These are phyloP conservation scores for Camellia granthamiana DNA, from an alignment of 148 eudicot genomes.

Conservation along the genomic window DNA sequence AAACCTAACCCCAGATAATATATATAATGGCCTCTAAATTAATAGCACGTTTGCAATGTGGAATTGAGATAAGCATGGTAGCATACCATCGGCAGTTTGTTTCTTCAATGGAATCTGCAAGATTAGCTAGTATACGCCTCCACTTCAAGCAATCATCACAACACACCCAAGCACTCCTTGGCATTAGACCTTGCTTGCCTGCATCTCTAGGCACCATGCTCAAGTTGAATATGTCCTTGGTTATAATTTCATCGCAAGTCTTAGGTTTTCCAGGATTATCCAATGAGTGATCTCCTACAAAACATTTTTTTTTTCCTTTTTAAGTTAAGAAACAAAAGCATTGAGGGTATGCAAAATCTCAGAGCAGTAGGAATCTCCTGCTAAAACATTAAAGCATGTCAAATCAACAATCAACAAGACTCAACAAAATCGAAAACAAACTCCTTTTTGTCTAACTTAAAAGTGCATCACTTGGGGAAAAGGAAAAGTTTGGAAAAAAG, in stretches of 20 bases:
- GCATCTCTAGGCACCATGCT: constrained; percentile 26
- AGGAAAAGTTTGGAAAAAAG: constrained; percentile 1
- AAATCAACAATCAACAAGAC: constrained; percentile 1
- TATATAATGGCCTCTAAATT: not conserved
- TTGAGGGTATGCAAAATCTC: no score
- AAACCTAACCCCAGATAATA: not conserved
- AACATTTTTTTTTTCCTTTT: not conserved
- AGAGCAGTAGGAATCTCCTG: no score
- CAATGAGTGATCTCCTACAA: constrained; percentile 35
- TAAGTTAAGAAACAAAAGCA: no score
- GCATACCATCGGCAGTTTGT: constrained; percentile 74
- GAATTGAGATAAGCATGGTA: constrained; percentile 11
- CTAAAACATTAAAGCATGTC: not conserved
- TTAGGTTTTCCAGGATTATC: constrained; percentile 29
- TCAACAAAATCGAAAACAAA: not conserved
- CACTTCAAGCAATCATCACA: constrained; percentile 93
- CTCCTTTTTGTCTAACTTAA: not conserved
- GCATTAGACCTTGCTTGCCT: constrained; percentile 31
- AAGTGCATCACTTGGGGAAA: not conserved
- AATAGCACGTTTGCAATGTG: not conserved
- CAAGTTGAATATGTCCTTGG: constrained; percentile 23
- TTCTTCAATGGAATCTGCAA: constrained; percentile 83
- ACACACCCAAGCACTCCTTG: constrained; percentile 83
- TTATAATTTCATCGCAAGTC: constrained; percentile 24
- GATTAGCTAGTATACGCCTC: constrained; percentile 84